Conservation (phyloP, 2,329 filamentous ascomycete species). For the Pseudogymnoascus sp. region DNA sequence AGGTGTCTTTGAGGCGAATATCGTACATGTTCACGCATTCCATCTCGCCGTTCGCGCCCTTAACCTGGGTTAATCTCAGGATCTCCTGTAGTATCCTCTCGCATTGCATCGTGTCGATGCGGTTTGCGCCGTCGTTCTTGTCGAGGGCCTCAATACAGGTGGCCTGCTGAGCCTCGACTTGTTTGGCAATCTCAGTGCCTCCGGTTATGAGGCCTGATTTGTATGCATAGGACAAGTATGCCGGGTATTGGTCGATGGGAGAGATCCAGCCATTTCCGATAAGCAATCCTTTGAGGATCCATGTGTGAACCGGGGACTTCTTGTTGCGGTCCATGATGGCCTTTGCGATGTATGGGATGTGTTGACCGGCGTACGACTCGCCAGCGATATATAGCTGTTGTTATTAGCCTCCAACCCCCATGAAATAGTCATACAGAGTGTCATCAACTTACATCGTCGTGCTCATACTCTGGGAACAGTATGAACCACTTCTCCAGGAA, state of each 20-base stretch:
- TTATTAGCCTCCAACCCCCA: neutral
- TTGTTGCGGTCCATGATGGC: constrained; percentile 85
- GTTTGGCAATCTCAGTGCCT: constrained; percentile 52
- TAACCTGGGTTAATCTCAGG: constrained; percentile 54
- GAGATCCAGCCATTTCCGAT: constrained; percentile 99
- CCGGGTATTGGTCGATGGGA: constrained; percentile 77
- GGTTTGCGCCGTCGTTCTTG: constrained; percentile 46
- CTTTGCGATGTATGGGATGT: constrained; percentile 94
- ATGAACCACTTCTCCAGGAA: constrained; percentile 90
- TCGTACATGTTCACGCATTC: constrained; percentile 95
- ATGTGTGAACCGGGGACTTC: constrained; percentile 40
- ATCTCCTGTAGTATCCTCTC: constrained; percentile 69
- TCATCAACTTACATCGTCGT: constrained; percentile 68
- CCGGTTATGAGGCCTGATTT: constrained; percentile 63
- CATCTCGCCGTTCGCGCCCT: constrained; percentile 38
- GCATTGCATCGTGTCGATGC: constrained; percentile 62
- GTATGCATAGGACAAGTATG: constrained; percentile 77
- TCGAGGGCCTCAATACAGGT: constrained; percentile 57
- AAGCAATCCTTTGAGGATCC: constrained; percentile 76
- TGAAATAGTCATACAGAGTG: neutral
- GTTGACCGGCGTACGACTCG: constrained; percentile 93
- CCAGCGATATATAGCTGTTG: constrained; percentile 81
- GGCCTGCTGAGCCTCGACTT: constrained; percentile 59
- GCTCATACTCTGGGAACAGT: constrained; percentile 83
- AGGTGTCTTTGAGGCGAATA: constrained; percentile 70